Conservation (phyloP, 2,329 filamentous ascomycete species). For the Cercospora zeae-maydis region DNA sequence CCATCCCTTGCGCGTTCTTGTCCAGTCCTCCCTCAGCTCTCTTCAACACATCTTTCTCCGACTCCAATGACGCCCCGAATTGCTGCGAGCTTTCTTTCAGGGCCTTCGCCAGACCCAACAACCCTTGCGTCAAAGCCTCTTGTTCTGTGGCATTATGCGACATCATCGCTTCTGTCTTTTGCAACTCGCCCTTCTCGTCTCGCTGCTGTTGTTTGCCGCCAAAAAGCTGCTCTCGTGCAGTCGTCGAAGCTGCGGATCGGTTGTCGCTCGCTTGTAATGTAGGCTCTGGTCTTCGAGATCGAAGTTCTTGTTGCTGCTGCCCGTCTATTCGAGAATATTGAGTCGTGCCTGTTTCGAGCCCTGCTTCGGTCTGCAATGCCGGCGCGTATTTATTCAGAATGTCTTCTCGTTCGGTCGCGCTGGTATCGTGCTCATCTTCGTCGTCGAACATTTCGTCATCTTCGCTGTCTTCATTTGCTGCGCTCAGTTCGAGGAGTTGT, state of each 20-base stretch:
- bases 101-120: slow-evolving; percentile 73
- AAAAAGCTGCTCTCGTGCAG: slow-evolving; percentile 40
- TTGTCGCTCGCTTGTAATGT: slow-evolving; percentile 27
- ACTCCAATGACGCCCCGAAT: slow-evolving; percentile 69
- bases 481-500: slow-evolving; percentile 64
- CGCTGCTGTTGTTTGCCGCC: slow-evolving; percentile 22
- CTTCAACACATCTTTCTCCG: slow-evolving; percentile 67
- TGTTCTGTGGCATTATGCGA: slow-evolving; percentile 77
- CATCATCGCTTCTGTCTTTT: slow-evolving; percentile 62
- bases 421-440: slow-evolving; percentile 40
- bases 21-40: slow-evolving; percentile 72
- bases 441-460: slow-evolving; percentile 42
- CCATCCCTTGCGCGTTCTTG: slow-evolving; percentile 70
- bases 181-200: slow-evolving; percentile 19
- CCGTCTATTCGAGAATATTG: slow-evolving; percentile 11
- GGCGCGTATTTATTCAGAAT: slow-evolving; percentile 43
- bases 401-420: slow-evolving; percentile 44
- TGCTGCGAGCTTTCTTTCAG: slow-evolving; percentile 71
- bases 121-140: slow-evolving; percentile 73
- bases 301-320: slow-evolving; percentile 25
- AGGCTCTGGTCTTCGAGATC: slow-evolving; percentile 25
- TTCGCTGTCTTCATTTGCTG: slow-evolving; percentile 46
- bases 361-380: slow-evolving; percentile 31
- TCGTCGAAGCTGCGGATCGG: slow-evolving; percentile 32
- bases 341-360: slow-evolving; percentile 26